These are phyloP conservation scores for Fusarium bactridioides DNA, from an alignment of 2,329 filamentous ascomycete genomes.

Conservation along the genomic window DNA sequence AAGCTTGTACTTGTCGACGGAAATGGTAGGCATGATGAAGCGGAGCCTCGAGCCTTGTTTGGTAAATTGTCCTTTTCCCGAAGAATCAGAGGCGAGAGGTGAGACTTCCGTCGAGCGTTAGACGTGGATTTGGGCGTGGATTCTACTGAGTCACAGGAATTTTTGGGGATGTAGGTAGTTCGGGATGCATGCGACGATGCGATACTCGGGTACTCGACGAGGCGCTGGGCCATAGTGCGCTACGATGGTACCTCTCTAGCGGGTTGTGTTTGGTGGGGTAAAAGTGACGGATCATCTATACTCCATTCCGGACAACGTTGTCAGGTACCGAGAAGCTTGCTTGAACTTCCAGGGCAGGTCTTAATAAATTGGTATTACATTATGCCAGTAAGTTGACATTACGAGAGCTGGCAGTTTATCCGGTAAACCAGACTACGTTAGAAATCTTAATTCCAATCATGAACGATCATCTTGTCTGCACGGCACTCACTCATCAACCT, in stretches of 20 bases:
- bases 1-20: slow-evolving; percentile 94
- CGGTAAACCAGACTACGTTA: neutral
- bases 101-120: slow-evolving; percentile 33
- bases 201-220: slow-evolving; percentile 23
- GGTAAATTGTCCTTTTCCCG: slow-evolving; percentile 20
- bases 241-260: slow-evolving; percentile 30
- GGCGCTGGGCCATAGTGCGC: neutral
- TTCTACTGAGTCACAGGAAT: slow-evolving; percentile 52
- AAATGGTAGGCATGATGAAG: slow-evolving; percentile 87
- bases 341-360: neutral
- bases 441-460: neutral
- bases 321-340: neutral
- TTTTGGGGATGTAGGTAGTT: slow-evolving; percentile 44
- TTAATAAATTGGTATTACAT: neutral
- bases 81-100: slow-evolving; percentile 24
- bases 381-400: neutral
- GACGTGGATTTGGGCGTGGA: slow-evolving; percentile 31
- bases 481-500: neutral
- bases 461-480: neutral
- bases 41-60: slow-evolving; percentile 35
- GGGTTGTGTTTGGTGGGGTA: slow-evolving; percentile 38
- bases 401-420: neutral
- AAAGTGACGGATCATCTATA: slow-evolving; percentile 44
- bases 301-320: slow-evolving; percentile 30
- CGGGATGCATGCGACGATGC: slow-evolving; percentile 2